Evolutionary conservation across 768 basidiomycete species (phyloP).

Genomic region (Lactifluus volemus): DNA sequence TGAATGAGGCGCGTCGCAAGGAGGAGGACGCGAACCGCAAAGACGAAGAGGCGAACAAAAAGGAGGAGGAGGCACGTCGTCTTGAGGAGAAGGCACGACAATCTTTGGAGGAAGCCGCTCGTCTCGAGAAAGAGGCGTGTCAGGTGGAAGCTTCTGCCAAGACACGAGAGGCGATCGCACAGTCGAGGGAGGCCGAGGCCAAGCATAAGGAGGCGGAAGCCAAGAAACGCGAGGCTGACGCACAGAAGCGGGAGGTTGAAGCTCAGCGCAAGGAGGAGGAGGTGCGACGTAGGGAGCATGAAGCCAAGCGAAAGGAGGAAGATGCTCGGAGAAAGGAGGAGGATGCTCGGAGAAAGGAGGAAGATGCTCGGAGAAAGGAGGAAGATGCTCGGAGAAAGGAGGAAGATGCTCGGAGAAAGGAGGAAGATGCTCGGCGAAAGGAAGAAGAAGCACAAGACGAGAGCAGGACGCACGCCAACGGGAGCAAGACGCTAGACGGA

Average conservation of each 20-base stretch:
- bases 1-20: constrained; percentile 19
- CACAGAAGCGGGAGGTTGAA: constrained; percentile 28
- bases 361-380: no score
- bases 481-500: constrained; percentile 29
- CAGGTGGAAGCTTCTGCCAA: constrained; percentile 21
- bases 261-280: constrained; percentile 26
- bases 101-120: constrained; percentile 17
- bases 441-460: constrained; percentile 25
- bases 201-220: constrained; percentile 24
- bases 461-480: constrained; percentile 28
- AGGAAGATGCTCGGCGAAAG: no score
- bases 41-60: constrained; percentile 22
- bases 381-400: no score
- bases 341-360: constrained; percentile 26
- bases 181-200: constrained; percentile 18
- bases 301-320: constrained; percentile 26
- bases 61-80: constrained; percentile 22
- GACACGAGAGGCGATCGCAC: constrained; percentile 18
- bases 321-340: constrained; percentile 24
- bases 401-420: no score
- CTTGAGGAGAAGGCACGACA: constrained; percentile 22
- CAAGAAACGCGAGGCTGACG: constrained; percentile 28
- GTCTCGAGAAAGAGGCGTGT: constrained; percentile 20
- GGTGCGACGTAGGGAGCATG: constrained; percentile 27
- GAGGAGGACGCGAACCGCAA: constrained; percentile 26